phyloP scores from a whole-genome alignment of 305 asterid species.

The Vinca major region DNA sequence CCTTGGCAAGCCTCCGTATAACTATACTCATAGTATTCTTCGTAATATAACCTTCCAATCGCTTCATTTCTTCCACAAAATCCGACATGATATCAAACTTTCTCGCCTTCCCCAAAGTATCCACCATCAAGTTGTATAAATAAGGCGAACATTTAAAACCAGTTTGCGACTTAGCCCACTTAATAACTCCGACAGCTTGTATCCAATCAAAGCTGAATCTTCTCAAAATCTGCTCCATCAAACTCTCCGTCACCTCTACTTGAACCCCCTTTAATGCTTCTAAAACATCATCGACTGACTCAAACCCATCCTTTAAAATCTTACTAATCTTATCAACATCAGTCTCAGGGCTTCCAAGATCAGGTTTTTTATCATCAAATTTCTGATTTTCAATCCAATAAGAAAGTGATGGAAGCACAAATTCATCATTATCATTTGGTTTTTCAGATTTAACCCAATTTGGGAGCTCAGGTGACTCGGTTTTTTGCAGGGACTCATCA shows the following conservation, averaged over 20 bases:
- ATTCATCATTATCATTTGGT: slow-evolving; percentile 42
- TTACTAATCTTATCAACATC: slow-evolving; percentile 46
- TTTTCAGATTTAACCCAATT: slow-evolving; percentile 50
- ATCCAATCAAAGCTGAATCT: slow-evolving; percentile 79
- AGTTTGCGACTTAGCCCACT: slow-evolving; percentile 49
- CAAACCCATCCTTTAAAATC: slow-evolving; percentile 38
- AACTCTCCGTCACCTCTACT: slow-evolving; percentile 39
- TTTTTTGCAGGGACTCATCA: slow-evolving; percentile 18
- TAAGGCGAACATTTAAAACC: slow-evolving; percentile 40
- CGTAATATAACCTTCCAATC: slow-evolving; percentile 41
- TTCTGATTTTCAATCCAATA: slow-evolving; percentile 57
- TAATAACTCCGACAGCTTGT: slow-evolving; percentile 59
- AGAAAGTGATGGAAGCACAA: slow-evolving; percentile 67
- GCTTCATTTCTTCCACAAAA: slow-evolving; percentile 61
- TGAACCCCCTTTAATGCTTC: slow-evolving; percentile 39
- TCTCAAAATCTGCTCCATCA: slow-evolving; percentile 49
- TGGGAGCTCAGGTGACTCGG: slow-evolving; percentile 77
- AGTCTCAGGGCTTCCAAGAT: slow-evolving; percentile 24
- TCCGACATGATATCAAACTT: slow-evolving; percentile 68
- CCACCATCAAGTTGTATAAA: slow-evolving; percentile 54
- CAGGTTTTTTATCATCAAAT: slow-evolving; percentile 26
- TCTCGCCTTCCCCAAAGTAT: slow-evolving; percentile 56
- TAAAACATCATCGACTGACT: slow-evolving; percentile 42
- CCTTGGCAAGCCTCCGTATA: slow-evolving; percentile 66
- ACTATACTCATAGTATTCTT: slow-evolving; percentile 47